Conservation (phyloP, 129 eudicot species). For the Pittosporum tobira region DNA sequence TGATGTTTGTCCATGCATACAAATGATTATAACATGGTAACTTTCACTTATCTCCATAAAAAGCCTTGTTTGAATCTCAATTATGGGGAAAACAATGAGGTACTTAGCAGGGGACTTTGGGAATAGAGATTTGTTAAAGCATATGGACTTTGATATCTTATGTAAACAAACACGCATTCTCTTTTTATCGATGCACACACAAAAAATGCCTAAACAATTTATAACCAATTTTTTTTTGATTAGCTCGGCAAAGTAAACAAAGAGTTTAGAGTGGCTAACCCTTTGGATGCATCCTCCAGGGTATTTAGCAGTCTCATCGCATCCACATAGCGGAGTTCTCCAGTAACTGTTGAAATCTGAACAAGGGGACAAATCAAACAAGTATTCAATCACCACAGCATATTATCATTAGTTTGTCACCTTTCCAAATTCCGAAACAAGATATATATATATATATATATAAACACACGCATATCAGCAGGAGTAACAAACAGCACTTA, state of each 20-base stretch:
- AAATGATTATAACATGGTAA: background rate
- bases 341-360: constrained; percentile 77
- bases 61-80: no score
- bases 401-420: background rate
- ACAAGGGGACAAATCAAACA: background rate
- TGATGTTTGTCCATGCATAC: background rate
- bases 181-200: background rate
- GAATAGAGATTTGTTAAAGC: background rate
- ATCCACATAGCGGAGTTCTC: constrained; percentile 72
- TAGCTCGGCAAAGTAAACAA: background rate
- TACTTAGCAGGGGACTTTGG: no score
- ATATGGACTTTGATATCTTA: background rate
- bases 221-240: background rate
- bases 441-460: background rate
- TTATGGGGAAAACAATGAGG: no score
- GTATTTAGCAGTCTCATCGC: constrained; percentile 70
- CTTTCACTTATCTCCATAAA: background rate
- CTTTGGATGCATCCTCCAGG: constrained; percentile 80
- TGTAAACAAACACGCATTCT: background rate
- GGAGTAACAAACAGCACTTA: constrained; percentile 26
- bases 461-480: constrained; percentile 10
- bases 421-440: background rate
- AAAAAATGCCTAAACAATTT: background rate
- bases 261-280: constrained; percentile 37
- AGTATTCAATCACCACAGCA: background rate